Evolutionary conservation across 805 yeast genomes (phyloP).

Genomic region (Saccharomycopsis oosterbeekiorum): DNA sequence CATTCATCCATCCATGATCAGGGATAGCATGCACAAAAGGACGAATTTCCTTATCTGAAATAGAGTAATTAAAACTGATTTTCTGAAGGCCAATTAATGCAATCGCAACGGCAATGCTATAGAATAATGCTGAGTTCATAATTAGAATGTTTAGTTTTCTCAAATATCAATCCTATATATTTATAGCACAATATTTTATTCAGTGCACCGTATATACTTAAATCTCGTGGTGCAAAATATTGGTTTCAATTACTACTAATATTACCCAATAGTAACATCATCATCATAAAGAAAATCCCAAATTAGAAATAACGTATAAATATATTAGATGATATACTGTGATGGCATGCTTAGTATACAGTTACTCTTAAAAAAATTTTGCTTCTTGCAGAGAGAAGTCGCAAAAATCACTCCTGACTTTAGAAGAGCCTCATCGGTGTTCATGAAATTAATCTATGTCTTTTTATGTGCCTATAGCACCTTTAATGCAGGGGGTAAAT

Average conservation of each 20-base stretch:
- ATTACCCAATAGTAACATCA: no score
- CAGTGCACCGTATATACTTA: background rate
- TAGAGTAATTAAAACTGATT: background rate
- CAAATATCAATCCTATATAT: background rate
- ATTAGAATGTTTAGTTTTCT: background rate
- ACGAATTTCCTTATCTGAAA: background rate
- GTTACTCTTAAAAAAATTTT: background rate
- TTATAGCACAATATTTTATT: background rate
- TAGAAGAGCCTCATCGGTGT: background rate
- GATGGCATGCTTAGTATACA: background rate
- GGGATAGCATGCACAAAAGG: conserved; percentile 28
- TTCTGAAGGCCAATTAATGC: background rate
- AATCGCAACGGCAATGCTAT: background rate
- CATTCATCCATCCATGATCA: conserved; percentile 32
- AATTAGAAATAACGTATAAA: background rate
- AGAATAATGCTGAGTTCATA: background rate
- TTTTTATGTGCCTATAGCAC: background rate
- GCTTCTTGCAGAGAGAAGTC: background rate
- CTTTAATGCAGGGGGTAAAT: background rate
- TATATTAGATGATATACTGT: background rate
- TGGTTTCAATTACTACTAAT: background rate
- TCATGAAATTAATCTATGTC: background rate
- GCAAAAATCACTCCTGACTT: background rate
- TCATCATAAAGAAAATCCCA: no score
- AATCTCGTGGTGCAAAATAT: background rate